Base-by-base conservation (phyloP, 1,284 basidiomycete species). In the Tilletia caries region DNA sequence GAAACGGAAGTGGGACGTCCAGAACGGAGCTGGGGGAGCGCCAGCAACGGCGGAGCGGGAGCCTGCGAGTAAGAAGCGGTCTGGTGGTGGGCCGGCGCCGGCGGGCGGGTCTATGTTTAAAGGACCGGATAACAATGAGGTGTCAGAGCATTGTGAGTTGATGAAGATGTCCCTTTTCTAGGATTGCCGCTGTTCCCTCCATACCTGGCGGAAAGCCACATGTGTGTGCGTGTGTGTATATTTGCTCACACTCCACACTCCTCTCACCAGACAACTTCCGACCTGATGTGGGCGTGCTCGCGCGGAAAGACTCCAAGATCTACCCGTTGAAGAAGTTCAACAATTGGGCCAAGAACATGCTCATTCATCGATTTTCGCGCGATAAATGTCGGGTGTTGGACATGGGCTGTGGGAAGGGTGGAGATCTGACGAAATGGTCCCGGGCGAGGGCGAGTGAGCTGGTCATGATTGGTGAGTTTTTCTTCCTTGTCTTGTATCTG, bases 251-350 rank as follows among this genome's bases (percentile, higher is more conserved):
- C 37, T 15, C 15, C 52, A 25, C 29, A 25, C 52, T 29, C 25
- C 52, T 6, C 2, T 65, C 69, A 5, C 2, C 67, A 68, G 67
- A 98, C 85, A 98, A 98, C 83, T 88, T 89, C 54, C 89, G 96
- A 12, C 92, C 92, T 3, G 94, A 99, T 71, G 91, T 95, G 13
- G 94, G 93, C 67, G 88, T 93, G 34, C 86, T 89, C 10, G 89
- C 91, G 74, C 90, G 96, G 44, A 88, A 89, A 73, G 89, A 91
- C n/a, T 97, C 94, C 5, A 93, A 94, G 41, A 99, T 98, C 80
- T 93, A 97, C 70, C 94, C 93, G 27, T 87, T 99, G 68, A 95
- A 95, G 84, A 92, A 89, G 83, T 98, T 98, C 86, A 99, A 99
- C 86, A 98, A 99, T 85, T 99, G 96, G 79, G 69, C 78, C 74